Evolutionary conservation across 169 alveolate species (phyloP), one percentile per base, ranked within the genome.

Genomic region (Ichthyophthirius multifiliis): DNA sequence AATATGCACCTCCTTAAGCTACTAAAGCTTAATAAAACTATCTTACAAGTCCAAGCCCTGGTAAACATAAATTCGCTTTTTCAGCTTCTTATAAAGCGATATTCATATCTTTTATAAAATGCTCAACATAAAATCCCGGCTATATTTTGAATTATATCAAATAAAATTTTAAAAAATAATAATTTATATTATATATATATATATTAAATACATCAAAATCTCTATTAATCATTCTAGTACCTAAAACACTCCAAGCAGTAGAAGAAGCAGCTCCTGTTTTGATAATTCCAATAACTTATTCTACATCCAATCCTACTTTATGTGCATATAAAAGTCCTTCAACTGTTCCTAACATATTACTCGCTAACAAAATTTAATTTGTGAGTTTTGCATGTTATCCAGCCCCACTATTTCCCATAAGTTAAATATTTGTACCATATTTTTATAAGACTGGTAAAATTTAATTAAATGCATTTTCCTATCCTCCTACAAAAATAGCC

Each of bases 121-220:
- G 98, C 74, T 90, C 96, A 18, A 90, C 95, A 74, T 80, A 91
- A 71, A 94, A 94, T 1, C 97, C 97, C 3, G 97, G 96, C 44
- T 91, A 78, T 30, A n/a, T 20, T 20, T 9, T 27, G 2, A 31
- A 6, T 64, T 0, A 34, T 32, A n/a, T n/a, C n/a, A 2, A 55
- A 55, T 12, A 16, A 55, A 20, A 32, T 15, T 32, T 34, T 18
- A 32, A 64, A 0, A 3, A 64, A 46, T 46, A n/a, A n/a, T n/a
- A n/a, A n/a, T n/a, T n/a, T n/a, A n/a, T n/a, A n/a, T n/a, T n/a
- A n/a, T n/a, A n/a, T 34, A 64, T 15, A 30, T 4, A 12, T 13
- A 12, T 15, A 39, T 0, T 3, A 35, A 2, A 30, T 32, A 32
- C 43, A 15, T 32, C 64, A 20, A 88, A 89, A 80, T 95, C 96